A percentile compares a stretch with the other conserved stretches of the same genome.
phyloP scores from a whole-genome alignment of 768 basidiomycete species.

The button mushroom (Agaricus bisporus) region DNA sequence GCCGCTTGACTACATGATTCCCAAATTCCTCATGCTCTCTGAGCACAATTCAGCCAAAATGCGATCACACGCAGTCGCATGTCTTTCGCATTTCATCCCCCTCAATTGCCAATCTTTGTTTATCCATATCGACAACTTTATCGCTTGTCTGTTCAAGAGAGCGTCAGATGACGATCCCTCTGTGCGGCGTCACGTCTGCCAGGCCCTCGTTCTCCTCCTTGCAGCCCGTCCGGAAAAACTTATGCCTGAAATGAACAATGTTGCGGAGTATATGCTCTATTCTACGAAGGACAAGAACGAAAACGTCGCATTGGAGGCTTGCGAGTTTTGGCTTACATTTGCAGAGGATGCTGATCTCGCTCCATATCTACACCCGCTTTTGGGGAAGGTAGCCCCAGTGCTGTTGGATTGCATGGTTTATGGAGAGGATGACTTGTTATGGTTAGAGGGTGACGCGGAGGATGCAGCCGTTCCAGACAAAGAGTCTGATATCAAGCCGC shows the following conservation, averaged over 20 bases:
- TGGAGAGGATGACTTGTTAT: conserved; percentile 91
- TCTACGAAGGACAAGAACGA: conserved; percentile 98
- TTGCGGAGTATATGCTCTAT: conserved; percentile 98
- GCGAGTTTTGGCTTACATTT: conserved; percentile 99
- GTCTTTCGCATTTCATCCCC: conserved; percentile 89
- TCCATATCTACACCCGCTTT: conserved; percentile 76
- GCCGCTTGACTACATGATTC: conserved; percentile 94
- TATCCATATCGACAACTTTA: conserved; percentile 89
- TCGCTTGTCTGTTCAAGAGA: conserved; percentile 88
- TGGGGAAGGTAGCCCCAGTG: conserved; percentile 90
- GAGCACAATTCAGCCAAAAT: conserved; percentile 85
- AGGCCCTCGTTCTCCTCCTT: conserved; percentile 88
- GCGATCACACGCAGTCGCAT: conserved; percentile 90
- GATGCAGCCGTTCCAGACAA: conserved; percentile 90
- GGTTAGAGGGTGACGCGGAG: conserved; percentile 89
- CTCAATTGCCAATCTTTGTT: conserved; percentile 83
- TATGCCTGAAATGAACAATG: conserved; percentile 91
- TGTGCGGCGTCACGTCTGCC: conserved; percentile 93
- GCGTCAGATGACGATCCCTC: conserved; percentile 93
- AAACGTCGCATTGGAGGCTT: conserved; percentile 93
- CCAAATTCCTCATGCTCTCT: conserved; percentile 86
- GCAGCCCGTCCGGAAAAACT: conserved; percentile 93
- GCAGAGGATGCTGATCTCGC: conserved; percentile 91
- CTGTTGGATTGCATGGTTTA: conserved; percentile 98
- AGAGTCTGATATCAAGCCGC: conserved; percentile 93